phyloP scores from a whole-genome alignment of 2,329 filamentous ascomycete species.

The Stachybotrys echinatus region DNA sequence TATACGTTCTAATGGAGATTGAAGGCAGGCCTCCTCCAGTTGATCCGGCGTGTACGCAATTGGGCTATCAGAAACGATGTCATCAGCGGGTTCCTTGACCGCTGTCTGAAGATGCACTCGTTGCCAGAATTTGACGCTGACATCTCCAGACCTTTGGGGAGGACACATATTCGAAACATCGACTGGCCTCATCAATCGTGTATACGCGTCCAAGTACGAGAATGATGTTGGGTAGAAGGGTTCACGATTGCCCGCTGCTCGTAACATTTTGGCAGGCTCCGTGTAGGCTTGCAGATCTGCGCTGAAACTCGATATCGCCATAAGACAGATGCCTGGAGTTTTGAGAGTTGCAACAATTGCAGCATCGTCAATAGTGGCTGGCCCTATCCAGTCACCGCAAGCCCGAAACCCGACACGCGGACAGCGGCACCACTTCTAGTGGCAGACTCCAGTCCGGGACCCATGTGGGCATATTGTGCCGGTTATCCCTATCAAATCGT shows the following conservation, averaged over 20 bases:
- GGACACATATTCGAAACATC: not conserved
- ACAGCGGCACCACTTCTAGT: not conserved
- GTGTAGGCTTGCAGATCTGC: not conserved
- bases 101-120: not conserved
- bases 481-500: not conserved
- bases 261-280: not conserved
- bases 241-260: not conserved
- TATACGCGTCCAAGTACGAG: not conserved
- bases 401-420: not conserved
- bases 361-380: not conserved
- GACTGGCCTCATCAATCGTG: not conserved
- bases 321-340: not conserved
- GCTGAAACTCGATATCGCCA: not conserved
- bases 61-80: not conserved
- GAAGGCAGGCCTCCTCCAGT: not conserved
- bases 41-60: not conserved
- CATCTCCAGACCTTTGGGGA: not conserved
- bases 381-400: not conserved
- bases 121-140: not conserved
- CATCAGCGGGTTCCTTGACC: not conserved
- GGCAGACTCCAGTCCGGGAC: not conserved
- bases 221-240: not conserved
- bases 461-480: not conserved
- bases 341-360: not conserved
- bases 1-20: not conserved